A percentile compares a stretch with the other conserved stretches of the same genome.
phyloP scores from a whole-genome alignment of 2,329 filamentous ascomycete genomes.

The Lojkania enalia region DNA sequence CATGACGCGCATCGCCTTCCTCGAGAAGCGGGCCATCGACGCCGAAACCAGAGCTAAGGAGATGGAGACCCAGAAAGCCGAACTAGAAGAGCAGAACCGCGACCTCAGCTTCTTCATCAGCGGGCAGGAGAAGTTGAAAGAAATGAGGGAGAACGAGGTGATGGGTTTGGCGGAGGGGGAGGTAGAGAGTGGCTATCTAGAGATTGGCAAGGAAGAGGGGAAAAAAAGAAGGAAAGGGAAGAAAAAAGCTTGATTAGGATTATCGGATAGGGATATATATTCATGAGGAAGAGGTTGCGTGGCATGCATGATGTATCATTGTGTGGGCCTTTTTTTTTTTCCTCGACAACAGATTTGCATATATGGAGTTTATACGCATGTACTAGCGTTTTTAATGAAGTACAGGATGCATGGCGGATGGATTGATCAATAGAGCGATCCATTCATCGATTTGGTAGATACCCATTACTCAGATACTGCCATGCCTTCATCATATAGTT shows the following conservation, averaged over 20 bases:
- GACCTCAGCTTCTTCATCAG: conserved; percentile 88
- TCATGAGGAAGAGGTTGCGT: no score
- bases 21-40: conserved; percentile 61
- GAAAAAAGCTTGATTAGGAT: conserved; percentile 30
- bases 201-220: conserved; percentile 30
- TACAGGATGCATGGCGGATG: no score
- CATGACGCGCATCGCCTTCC: conserved; percentile 76
- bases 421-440: no score
- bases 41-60: conserved; percentile 54
- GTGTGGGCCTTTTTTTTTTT: no score
- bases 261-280: no score
- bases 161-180: conserved; percentile 67
- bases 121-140: conserved; percentile 76
- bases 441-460: no score
- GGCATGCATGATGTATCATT: no score
- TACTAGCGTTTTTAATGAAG: no score
- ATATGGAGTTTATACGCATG: no score
- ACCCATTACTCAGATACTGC: no score
- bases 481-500: no score
- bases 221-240: conserved; percentile 32
- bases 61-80: conserved; percentile 61
- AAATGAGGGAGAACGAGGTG: conserved; percentile 71
- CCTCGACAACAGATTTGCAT: no score
- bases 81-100: conserved; percentile 82
- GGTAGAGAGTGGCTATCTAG: conserved; percentile 48